A percentile compares a stretch with the other conserved stretches of the same genome.
These are phyloP conservation scores for Hawksworthiomyces lignivorus DNA, from an alignment of 2,329 filamentous ascomycete species.

Conservation along the genomic window DNA sequence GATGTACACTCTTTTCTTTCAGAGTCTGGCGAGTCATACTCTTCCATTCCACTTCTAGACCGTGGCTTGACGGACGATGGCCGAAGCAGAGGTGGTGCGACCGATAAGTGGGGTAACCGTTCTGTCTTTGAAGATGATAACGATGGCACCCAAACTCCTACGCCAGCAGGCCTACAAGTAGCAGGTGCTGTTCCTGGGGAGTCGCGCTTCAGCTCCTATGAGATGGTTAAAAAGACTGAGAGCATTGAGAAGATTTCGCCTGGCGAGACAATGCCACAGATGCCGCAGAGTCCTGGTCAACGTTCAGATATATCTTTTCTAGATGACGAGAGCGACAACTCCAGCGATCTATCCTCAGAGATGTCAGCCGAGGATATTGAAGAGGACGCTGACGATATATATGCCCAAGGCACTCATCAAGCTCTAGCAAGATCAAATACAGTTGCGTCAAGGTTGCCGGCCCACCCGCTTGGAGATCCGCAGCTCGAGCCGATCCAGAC, in stretches of 20 bases:
- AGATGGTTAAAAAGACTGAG: slow-evolving; percentile 46
- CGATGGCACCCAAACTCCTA: slow-evolving; percentile 17
- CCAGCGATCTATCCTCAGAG: slow-evolving; percentile 56
- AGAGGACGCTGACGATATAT: slow-evolving; percentile 19
- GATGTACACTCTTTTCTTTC: slow-evolving; percentile 43
- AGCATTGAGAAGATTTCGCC: slow-evolving; percentile 39
- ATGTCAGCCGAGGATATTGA: slow-evolving; percentile 45
- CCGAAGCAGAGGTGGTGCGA: slow-evolving; percentile 28
- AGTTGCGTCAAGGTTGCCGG: slow-evolving; percentile 28
- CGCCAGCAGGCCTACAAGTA: slow-evolving; percentile 12
- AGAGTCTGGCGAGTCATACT: slow-evolving; percentile 66
- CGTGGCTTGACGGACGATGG: slow-evolving; percentile 51
- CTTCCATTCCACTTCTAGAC: slow-evolving; percentile 68
- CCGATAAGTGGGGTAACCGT: slow-evolving; percentile 45
- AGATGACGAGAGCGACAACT: slow-evolving; percentile 38
- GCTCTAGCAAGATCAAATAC: slow-evolving; percentile 20
- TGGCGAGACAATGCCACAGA: slow-evolving; percentile 24
- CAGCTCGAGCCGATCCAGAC: slow-evolving; percentile 12
- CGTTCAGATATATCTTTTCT: slow-evolving; percentile 36
- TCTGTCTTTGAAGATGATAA: slow-evolving; percentile 45
- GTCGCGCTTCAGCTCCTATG: slow-evolving; percentile 39
- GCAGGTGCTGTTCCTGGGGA: slow-evolving; percentile 3
- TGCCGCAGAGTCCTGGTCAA: slow-evolving; percentile 12
- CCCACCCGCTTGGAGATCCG: slow-evolving; percentile 26
- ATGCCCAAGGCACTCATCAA: slow-evolving; percentile 15